These are phyloP conservation scores for Coniferiporia weirii DNA, from an alignment of 1,284 basidiomycete species.

Conservation along the genomic window DNA sequence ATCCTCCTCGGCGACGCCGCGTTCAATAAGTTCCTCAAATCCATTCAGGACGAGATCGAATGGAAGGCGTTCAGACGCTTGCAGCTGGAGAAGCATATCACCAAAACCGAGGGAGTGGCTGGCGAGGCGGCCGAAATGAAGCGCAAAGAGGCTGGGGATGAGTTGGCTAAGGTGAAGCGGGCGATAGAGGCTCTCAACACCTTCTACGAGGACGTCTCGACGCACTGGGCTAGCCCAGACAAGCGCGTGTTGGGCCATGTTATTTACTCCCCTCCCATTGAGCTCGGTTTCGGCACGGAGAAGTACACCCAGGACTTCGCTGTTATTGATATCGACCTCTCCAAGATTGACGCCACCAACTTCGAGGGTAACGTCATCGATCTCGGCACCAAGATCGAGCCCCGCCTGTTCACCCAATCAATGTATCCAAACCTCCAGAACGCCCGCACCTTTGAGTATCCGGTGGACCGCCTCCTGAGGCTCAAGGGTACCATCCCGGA, in stretches of 20 bases:
- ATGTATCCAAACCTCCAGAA: constrained; percentile 22
- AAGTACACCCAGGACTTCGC: constrained; percentile 31
- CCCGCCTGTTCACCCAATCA: constrained; percentile 8
- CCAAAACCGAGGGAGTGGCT: constrained; percentile 14
- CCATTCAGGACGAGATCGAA: constrained; percentile 18
- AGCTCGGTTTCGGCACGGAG: constrained; percentile 19
- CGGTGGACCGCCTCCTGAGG: constrained; percentile 23
- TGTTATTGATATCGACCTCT: constrained; percentile 29
- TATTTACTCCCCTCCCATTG: constrained; percentile 26
- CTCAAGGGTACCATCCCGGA: constrained; percentile 25
- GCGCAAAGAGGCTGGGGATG: constrained; percentile 9
- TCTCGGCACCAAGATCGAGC: constrained; percentile 21
- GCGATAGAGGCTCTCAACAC: constrained; percentile 23
- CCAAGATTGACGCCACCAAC: constrained; percentile 26
- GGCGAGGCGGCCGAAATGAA: constrained; percentile 15
- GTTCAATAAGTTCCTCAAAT: constrained; percentile 17
- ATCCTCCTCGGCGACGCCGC: constrained; percentile 23
- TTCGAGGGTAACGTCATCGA: constrained; percentile 27
- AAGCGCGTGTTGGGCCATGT: constrained; percentile 31
- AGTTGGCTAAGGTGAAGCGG: constrained; percentile 22
- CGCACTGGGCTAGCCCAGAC: constrained; percentile 22
- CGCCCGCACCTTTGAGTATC: constrained; percentile 21
- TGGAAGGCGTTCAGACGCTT: constrained; percentile 4
- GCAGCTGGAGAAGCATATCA: constrained; percentile 16
- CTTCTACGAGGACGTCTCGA: constrained; percentile 23